Conservation (phyloP, 179 eudicot genomes). For the Beta macrorhiza region DNA sequence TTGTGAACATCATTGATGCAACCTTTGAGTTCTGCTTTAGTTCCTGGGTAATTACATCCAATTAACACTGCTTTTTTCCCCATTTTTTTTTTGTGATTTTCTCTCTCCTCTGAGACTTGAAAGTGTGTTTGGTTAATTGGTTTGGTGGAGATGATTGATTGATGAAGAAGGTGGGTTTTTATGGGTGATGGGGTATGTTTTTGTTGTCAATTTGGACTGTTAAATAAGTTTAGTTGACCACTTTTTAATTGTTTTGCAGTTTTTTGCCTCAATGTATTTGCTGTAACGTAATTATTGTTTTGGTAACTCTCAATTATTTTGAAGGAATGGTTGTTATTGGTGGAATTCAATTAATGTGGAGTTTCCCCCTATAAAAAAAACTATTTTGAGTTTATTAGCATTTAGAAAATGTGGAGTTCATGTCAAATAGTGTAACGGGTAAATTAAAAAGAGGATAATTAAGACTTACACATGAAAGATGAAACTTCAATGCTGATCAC, state of each 20-base stretch:
- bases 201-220: not conserved
- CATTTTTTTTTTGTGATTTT: conserved; percentile 18
- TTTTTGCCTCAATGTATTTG: not conserved
- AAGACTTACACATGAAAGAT: no score
- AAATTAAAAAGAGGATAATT: no score
- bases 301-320: no score
- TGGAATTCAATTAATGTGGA: not conserved
- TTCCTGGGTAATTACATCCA: conserved; percentile 44
- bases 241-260: not conserved
- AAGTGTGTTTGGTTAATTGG: not conserved
- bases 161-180: not conserved
- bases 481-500: no score
- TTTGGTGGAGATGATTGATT: not conserved
- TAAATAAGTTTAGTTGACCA: conserved; percentile 2
- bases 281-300: not conserved
- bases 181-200: not conserved
- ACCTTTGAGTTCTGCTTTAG: conserved; percentile 46
- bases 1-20: conserved; percentile 43
- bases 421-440: no score
- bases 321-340: not conserved
- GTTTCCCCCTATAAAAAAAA: not conserved
- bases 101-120: not conserved
- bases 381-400: no score
- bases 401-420: no score
- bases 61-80: conserved; percentile 41